Conservation (phyloP, 441 rosid species). For the Breynia disticha region DNA sequence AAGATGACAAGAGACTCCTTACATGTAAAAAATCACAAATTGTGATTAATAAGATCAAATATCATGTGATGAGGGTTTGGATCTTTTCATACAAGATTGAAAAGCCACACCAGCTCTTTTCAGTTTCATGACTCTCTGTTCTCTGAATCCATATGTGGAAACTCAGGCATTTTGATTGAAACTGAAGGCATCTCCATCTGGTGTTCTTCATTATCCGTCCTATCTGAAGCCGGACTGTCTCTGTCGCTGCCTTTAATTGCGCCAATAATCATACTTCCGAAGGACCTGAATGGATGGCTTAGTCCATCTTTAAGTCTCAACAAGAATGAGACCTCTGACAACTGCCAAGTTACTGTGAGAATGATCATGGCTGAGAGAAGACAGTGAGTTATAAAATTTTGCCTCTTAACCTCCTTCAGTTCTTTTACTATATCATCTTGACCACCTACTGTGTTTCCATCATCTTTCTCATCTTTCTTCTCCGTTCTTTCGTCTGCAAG, state of each 20-base stretch:
- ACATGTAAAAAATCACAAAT: too few relatives aligned
- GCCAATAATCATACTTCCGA: conserved; percentile 35
- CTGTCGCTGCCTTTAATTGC: conserved; percentile 20
- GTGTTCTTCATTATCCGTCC: not conserved
- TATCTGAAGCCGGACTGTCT: conserved; percentile 15
- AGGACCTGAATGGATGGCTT: conserved; percentile 50
- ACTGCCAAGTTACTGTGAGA: conserved; percentile 67
- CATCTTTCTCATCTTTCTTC: conserved; percentile 6
- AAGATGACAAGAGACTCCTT: too few relatives aligned
- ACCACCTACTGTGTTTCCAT: not conserved
- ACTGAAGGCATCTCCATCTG: not conserved
- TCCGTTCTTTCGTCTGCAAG: not conserved
- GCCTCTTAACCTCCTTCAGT: conserved; percentile 50
- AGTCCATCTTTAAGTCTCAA: conserved; percentile 46
- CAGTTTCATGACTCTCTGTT: too few relatives aligned
- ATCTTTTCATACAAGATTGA: too few relatives aligned
- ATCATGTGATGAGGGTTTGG: too few relatives aligned
- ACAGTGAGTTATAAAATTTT: conserved; percentile 60
- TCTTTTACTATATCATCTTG: conserved; percentile 48
- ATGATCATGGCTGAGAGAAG: conserved; percentile 59
- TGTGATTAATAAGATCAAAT: too few relatives aligned
- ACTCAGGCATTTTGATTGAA: not conserved
- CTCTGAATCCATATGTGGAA: not conserved
- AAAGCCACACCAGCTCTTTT: too few relatives aligned
- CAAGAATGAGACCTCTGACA: conserved; percentile 63